Conservation (phyloP, 352 stramenopile species). For the Globisporangium barbulae region DNA sequence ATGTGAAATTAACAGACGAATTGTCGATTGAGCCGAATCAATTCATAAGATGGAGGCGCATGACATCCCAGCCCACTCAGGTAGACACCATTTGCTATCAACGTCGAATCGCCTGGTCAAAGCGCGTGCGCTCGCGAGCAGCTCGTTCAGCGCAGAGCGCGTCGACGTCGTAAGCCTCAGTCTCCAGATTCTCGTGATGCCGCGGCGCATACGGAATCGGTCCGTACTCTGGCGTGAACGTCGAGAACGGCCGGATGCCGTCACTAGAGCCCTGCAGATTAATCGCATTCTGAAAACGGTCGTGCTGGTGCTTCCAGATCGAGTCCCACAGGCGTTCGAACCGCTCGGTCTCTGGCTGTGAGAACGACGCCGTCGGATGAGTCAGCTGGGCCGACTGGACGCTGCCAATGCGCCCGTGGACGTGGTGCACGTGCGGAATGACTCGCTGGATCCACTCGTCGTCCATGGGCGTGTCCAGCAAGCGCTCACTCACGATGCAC, state of each 20-base stretch:
- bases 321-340: slow-evolving; percentile 54
- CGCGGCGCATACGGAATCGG: slow-evolving; percentile 56
- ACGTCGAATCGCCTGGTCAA: slow-evolving; percentile 16
- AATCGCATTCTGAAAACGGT: slow-evolving; percentile 13
- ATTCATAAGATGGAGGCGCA: neutral
- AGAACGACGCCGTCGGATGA: slow-evolving; percentile 31
- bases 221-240: slow-evolving; percentile 76
- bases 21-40: neutral
- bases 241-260: slow-evolving; percentile 25
- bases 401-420: slow-evolving; percentile 57
- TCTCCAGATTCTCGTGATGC: slow-evolving; percentile 21
- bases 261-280: slow-evolving; percentile 10
- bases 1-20: slow-evolving; percentile 5
- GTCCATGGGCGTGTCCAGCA: slow-evolving; percentile 48
- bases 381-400: slow-evolving; percentile 51
- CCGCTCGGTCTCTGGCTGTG: slow-evolving; percentile 28
- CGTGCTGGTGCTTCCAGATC: slow-evolving; percentile 41
- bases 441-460: slow-evolving; percentile 40
- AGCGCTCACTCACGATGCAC: slow-evolving; percentile 51
- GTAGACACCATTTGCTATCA: neutral
- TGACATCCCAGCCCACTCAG: neutral
- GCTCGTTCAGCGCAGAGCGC: slow-evolving; percentile 38
- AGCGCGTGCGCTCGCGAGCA: slow-evolving; percentile 29
- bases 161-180: slow-evolving; percentile 53
- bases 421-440: slow-evolving; percentile 54